Evolutionary conservation across 176 grass and related monocot species (phyloP), one percentile per base, ranked within the genome.

Genomic region (Elymus sibiricus): DNA sequence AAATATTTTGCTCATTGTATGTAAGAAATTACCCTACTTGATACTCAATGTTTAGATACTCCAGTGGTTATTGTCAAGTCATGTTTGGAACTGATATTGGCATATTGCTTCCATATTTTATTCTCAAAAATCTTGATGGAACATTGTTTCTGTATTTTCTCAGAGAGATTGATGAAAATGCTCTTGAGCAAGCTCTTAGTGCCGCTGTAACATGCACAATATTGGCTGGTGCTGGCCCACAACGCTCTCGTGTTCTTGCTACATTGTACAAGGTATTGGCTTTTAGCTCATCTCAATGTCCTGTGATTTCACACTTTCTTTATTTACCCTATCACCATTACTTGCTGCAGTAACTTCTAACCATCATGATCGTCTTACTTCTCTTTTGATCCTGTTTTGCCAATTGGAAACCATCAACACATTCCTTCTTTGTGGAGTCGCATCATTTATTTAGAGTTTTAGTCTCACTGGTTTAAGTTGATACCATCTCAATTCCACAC

Each of bases 141-240:
- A 43, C 13, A 55, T 84, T 51, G n/a, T 84, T 79, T 73, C 11
- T 27, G 26, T 74, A 74, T 80, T 11, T 64, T 89, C 31, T 42
- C 79, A 99, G 97, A 90, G 97, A 99, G 83, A 94, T 99, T 56
- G 94, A 99, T 79, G 97, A 99, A 88, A 95, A 97, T 91, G 97
- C 97, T 59, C 79, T 97, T 40, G 94, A 99, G 39, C 97, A 99
- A 90, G 94, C 97, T 88, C 87, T 99, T 79, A 99, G 92, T 88
- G 90, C 97, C 81, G 97, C 97, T 86, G 89, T 99, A 64, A 99
- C 90, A 7, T 99, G 97, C 76, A 99, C 97, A 70, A 99, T 99
- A 86, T 94, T 99, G 87, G 97, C 97, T 85, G 97, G 88, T 85
- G 97, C 97, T 82, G 94, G 97, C 85, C 97, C 97, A 53, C 97